Base-by-base conservation (phyloP, 2,329 filamentous ascomycete species). In the Cordyceps farinosa region DNA sequence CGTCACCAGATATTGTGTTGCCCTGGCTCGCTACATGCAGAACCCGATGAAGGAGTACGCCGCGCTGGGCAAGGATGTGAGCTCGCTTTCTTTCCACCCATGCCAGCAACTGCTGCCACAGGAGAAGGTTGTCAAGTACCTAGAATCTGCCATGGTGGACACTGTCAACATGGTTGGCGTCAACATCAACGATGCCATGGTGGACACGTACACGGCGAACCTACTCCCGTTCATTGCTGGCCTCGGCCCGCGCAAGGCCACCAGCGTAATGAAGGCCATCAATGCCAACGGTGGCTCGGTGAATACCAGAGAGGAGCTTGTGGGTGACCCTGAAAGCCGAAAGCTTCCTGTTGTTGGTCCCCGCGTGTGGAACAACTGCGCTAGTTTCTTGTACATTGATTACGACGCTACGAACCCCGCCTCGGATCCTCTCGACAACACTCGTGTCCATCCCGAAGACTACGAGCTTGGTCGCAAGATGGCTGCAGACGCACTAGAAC, bases 381-480 rank as follows among this genome's bases (percentile, higher is more conserved):
- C 95, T 63, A 97, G 93, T 79, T 98, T 98, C 79, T 79, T 99
- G 42, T 96, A 87, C 72, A 91, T 99, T 65, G 88, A 90, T 61
- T 97, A 92, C 71, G 93, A 97, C 67, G 83, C 87, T n/a, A 87
- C 88, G 15, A 92, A 91, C 69, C 84, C 88, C 1, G 84, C 90
- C 15, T 91, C 93, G 1, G 95, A 99, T 73, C 96, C 96, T 64
- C 83, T 99, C 32, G 95, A 99, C 77, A 96, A 95, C 73, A 99
- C 95, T 53, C 90, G 95, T 79, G 92, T 99, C 22, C 95, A 99
- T 72, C 95, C 95, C 1, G 95, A 99, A 79, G 95, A 99, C 74
- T 99, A 99, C 76, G 95, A 99, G 69, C 88, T 99, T 66, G 95
- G 92, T 55, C 91, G 94, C 69, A 99, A 99, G 78, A 98, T 99